Evolutionary conservation across 1,284 basidiomycete species (phyloP).

Genomic region (Ustilago tritici): DNA sequence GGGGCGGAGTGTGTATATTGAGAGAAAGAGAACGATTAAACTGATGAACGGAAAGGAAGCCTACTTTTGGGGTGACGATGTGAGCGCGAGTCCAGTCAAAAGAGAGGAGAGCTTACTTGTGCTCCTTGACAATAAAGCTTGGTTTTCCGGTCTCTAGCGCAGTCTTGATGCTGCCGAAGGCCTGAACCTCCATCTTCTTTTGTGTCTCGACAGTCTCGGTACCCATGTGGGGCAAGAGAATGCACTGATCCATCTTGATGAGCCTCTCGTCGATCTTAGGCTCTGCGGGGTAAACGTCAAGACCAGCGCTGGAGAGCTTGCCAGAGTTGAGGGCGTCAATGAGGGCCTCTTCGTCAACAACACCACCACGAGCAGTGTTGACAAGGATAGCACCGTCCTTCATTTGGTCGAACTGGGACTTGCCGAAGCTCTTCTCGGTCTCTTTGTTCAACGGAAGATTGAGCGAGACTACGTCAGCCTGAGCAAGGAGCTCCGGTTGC

Average conservation of each 20-base stretch:
- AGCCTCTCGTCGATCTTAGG: constrained; percentile 47
- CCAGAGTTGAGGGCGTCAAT: constrained; percentile 54
- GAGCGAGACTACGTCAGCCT: constrained; percentile 72
- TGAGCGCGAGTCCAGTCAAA: not conserved
- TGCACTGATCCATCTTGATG: constrained; percentile 46
- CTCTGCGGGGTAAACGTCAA: constrained; percentile 79
- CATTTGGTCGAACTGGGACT: constrained; percentile 70
- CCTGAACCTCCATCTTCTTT: constrained; percentile 57
- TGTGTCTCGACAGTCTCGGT: constrained; percentile 55
- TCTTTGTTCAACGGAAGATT: constrained; percentile 72
- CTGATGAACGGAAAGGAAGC: not conserved
- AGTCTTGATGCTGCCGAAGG: constrained; percentile 47
- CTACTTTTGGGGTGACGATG: constrained; percentile 6
- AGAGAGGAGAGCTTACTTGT: constrained; percentile 28
- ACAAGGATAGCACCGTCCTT: constrained; percentile 70
- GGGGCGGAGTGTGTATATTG: constrained; percentile 9
- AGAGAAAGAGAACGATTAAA: constrained; percentile 6
- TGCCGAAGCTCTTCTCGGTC: constrained; percentile 70
- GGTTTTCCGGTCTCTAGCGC: constrained; percentile 51
- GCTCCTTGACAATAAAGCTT: constrained; percentile 50
- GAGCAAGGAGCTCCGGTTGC: constrained; percentile 70
- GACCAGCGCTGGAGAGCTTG: constrained; percentile 76
- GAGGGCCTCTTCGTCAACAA: constrained; percentile 70
- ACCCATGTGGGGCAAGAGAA: constrained; percentile 51
- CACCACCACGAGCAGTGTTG: constrained; percentile 72